These are phyloP conservation scores for Datura wrightii DNA, from an alignment of 257 asterid species.

Conservation along the genomic window DNA sequence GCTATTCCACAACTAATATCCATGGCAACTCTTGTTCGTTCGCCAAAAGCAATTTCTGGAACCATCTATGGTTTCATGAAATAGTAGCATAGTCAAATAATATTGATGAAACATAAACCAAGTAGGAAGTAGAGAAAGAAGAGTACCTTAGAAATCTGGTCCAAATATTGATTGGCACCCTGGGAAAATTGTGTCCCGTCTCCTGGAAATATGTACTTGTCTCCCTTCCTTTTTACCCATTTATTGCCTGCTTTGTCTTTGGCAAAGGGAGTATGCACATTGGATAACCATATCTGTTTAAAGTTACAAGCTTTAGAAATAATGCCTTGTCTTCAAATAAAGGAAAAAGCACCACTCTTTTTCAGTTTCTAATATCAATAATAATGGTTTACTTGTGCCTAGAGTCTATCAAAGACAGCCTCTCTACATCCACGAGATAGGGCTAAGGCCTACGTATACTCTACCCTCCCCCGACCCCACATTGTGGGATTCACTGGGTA, in stretches of 20 bases:
- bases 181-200: constrained; percentile 45
- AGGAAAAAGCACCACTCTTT: neutral
- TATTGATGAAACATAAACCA: constrained; percentile 8
- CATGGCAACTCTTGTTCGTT: constrained; percentile 57
- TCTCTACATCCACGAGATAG: neutral
- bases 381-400: neutral
- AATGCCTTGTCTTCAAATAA: neutral
- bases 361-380: neutral
- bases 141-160: constrained; percentile 63
- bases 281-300: constrained; percentile 61
- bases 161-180: constrained; percentile 49
- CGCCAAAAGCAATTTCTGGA: constrained; percentile 64
- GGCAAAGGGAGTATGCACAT: constrained; percentile 46
- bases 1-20: constrained; percentile 61
- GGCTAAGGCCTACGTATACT: neutral
- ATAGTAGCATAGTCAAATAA: neutral
- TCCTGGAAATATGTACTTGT: constrained; percentile 49
- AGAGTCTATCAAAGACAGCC: neutral
- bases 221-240: constrained; percentile 42
- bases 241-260: constrained; percentile 41
- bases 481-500: neutral
- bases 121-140: constrained; percentile 26
- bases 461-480: neutral
- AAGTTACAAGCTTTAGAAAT: neutral
- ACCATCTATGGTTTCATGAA: constrained; percentile 54